These are phyloP conservation scores for Eucalyptus coolabah DNA, from an alignment of 345 rosid species.

Conservation along the genomic window DNA sequence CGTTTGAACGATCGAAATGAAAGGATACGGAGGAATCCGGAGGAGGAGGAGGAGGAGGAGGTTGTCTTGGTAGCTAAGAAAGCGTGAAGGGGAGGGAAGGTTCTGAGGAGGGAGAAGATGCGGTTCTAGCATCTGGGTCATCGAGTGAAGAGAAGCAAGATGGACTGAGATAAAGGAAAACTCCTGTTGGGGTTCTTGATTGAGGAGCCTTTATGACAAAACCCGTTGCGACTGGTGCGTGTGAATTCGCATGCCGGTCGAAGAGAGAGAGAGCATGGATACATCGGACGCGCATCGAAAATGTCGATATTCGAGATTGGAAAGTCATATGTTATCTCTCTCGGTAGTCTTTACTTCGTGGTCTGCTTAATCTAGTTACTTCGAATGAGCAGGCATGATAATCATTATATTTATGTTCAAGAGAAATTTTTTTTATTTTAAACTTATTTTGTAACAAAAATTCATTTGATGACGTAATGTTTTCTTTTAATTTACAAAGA, in stretches of 20 bases:
- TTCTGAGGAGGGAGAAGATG: not conserved
- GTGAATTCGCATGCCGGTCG: not conserved
- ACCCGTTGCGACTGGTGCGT: not conserved
- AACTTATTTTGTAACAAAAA: fast-evolving
- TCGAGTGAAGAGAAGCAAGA: not conserved
- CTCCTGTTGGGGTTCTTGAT: not conserved
- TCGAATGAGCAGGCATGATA: fast-evolving
- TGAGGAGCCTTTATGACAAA: not conserved
- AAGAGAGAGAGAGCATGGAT: not conserved
- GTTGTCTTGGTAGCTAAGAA: not conserved
- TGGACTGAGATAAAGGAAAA: not conserved
- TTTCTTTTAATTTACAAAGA: fast-evolving
- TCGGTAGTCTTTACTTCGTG: not conserved
- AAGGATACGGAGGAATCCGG: not conserved
- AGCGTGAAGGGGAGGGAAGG: not conserved
- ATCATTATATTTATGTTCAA: fast-evolving
- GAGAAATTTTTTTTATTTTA: too few species aligned
- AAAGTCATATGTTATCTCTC: not conserved
- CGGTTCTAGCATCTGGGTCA: not conserved
- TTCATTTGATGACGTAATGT: fast-evolving
- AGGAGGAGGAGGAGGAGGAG: not conserved
- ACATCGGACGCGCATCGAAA: not conserved
- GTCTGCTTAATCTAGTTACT: too few species aligned
- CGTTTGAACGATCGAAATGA: not conserved
- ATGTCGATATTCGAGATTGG: not conserved